Percentiles rank a stretch among this genome's conserved stretches.
Conservation (phyloP, 257 asterid species). For the Solanum microdontum region DNA sequence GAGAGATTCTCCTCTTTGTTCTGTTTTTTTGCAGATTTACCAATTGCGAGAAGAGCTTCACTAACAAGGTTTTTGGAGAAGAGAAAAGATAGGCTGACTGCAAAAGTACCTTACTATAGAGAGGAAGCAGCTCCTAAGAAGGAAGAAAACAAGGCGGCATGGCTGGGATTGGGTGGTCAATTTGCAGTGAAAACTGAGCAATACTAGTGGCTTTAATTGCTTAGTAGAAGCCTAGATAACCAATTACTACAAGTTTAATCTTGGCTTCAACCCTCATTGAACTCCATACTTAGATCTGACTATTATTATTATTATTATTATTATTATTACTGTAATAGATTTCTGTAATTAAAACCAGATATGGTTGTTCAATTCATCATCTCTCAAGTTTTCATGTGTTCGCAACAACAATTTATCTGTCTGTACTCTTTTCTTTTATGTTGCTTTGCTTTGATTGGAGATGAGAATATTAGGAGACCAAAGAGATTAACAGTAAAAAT, state of each 20-base stretch:
- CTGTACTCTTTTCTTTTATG: too few relatives aligned
- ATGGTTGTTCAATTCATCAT: background rate
- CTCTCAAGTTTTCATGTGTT: background rate
- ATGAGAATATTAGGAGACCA: too few relatives aligned
- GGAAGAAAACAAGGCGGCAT: conserved; percentile 13
- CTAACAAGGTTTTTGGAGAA: conserved; percentile 36
- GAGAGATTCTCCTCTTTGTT: background rate
- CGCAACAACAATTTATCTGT: background rate
- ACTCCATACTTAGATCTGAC: background rate
- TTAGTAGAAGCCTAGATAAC: background rate
- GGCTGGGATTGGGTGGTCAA: conserved; percentile 24
- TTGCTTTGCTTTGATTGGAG: background rate
- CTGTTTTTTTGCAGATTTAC: conserved; percentile 18
- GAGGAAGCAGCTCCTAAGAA: background rate
- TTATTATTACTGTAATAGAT: background rate
- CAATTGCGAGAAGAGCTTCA: conserved; percentile 30
- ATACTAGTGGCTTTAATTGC: background rate
- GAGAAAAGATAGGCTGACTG: conserved; percentile 29
- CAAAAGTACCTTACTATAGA: conserved; percentile 21
- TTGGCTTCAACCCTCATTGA: background rate
- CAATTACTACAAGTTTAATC: background rate
- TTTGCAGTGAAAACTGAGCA: conserved; percentile 16
- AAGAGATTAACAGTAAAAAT: background rate
- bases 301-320: background rate
- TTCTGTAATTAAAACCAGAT: background rate